phyloP scores from a whole-genome alignment of 1,139 yeast genomes.

The Diutina catenulata region DNA sequence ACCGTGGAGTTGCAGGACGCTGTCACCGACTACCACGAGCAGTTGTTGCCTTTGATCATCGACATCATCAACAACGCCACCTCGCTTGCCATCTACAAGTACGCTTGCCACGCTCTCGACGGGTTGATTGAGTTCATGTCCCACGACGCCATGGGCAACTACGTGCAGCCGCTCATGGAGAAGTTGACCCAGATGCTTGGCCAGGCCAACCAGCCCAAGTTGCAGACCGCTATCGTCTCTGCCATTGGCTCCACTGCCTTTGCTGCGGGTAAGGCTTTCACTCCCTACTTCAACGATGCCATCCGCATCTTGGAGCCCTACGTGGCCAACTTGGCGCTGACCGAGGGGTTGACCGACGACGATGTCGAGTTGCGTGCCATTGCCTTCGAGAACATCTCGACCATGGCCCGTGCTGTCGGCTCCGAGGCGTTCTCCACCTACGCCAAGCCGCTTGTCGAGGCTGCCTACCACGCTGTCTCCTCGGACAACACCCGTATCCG shows the following conservation, averaged over 20 bases:
- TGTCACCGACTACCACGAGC: constrained; percentile 73
- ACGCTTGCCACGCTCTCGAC: constrained; percentile 86
- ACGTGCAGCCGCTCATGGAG: constrained; percentile 83
- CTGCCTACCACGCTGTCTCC: constrained; percentile 71
- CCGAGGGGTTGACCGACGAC: constrained; percentile 65
- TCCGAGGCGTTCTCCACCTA: constrained; percentile 74
- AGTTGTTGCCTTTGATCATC: constrained; percentile 77
- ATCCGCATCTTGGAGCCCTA: constrained; percentile 74
- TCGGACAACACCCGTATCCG: constrained; percentile 77
- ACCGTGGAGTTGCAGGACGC: constrained; percentile 78
- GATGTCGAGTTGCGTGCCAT: constrained; percentile 82
- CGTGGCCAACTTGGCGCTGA: constrained; percentile 47
- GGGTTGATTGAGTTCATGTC: constrained; percentile 87
- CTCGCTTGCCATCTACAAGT: constrained; percentile 74
- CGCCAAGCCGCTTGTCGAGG: constrained; percentile 82
- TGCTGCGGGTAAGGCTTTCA: constrained; percentile 81
- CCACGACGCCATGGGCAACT: constrained; percentile 70
- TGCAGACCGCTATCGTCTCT: constrained; percentile 83
- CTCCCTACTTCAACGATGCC: constrained; percentile 77
- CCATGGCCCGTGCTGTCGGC: constrained; percentile 96
- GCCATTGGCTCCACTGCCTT: constrained; percentile 97
- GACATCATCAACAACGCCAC: constrained; percentile 79
- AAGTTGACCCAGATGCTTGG: constrained; percentile 77
- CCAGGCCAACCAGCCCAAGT: constrained; percentile 48
- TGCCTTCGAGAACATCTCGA: constrained; percentile 86